Percentiles rank a stretch among this genome's conserved stretches.
Conservation (phyloP, 2,329 filamentous ascomycete species). For the Raffaelea deltoideospora region DNA sequence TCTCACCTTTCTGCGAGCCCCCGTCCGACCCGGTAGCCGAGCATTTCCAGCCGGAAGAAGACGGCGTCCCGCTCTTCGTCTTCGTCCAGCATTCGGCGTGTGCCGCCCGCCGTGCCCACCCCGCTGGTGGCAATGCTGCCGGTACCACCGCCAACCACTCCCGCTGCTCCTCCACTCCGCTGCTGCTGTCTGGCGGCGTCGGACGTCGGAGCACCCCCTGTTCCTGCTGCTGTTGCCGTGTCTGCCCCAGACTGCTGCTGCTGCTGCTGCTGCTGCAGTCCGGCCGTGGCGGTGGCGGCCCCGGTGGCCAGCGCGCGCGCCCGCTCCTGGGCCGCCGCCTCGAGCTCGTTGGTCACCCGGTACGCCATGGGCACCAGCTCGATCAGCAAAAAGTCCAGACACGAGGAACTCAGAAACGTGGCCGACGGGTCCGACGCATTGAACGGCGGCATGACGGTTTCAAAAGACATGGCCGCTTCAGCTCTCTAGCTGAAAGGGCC, state of each 20-base stretch:
- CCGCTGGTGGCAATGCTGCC: constrained; percentile 8
- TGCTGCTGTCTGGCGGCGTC: no score
- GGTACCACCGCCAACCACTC: no score
- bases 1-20: constrained; percentile 76
- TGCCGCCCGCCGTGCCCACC: constrained; percentile 2
- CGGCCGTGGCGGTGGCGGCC: constrained; percentile 6
- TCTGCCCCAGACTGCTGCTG: no score
- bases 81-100: constrained; percentile 40
- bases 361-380: constrained; percentile 92
- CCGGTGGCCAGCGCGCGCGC: constrained; percentile 26
- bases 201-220: constrained; percentile 4
- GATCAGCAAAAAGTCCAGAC: constrained; percentile 87
- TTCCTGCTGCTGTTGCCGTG: no score
- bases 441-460: constrained; percentile 51
- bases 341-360: constrained; percentile 63
- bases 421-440: constrained; percentile 60
- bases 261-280: not conserved
- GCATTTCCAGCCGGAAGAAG: constrained; percentile 65
- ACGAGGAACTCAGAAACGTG: constrained; percentile 64
- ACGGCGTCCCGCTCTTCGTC: constrained; percentile 76
- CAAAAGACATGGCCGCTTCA: constrained; percentile 59
- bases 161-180: no score
- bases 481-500: no score
- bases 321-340: constrained; percentile 22
- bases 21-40: constrained; percentile 86